phyloP scores from a whole-genome alignment of 768 basidiomycete species.

The Russula compacta region DNA sequence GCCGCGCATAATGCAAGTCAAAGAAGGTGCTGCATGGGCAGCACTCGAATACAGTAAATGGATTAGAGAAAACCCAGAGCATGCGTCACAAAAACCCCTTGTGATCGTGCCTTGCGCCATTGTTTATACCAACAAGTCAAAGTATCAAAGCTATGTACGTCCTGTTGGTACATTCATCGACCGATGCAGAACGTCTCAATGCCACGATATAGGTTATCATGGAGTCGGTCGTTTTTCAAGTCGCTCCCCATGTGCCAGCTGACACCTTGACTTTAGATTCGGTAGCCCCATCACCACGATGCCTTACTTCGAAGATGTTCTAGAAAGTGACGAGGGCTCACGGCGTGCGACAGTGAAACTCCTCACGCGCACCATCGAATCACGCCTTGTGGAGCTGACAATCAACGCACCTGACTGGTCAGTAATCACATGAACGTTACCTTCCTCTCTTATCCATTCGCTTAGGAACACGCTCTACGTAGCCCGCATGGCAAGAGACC shows the following conservation, averaged over 20 bases:
- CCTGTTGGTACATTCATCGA: neutral
- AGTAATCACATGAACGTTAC: constrained; percentile 21
- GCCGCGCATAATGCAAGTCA: constrained; percentile 84
- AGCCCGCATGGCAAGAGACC: constrained; percentile 85
- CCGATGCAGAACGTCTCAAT: neutral
- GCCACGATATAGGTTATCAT: constrained; percentile 47
- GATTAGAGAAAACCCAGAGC: constrained; percentile 47
- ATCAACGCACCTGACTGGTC: constrained; percentile 95
- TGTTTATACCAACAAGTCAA: constrained; percentile 92
- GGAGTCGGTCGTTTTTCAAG: constrained; percentile 41
- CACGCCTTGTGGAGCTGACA: constrained; percentile 61
- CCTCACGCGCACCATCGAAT: constrained; percentile 67
- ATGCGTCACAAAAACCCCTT: constrained; percentile 35
- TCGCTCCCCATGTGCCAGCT: neutral
- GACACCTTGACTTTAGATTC: constrained; percentile 44
- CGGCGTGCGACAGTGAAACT: constrained; percentile 77
- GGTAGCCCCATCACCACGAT: constrained; percentile 73
- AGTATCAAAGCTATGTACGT: constrained; percentile 84
- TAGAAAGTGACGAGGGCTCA: constrained; percentile 56
- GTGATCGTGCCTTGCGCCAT: constrained; percentile 78
- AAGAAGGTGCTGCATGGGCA: constrained; percentile 93
- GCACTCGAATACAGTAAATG: constrained; percentile 88
- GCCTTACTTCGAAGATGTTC: constrained; percentile 67
- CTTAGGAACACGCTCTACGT: constrained; percentile 81
- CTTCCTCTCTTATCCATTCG: neutral